phyloP scores from a whole-genome alignment of 495 filamentous ascomycete species.

The Daldinia caldariorum region DNA sequence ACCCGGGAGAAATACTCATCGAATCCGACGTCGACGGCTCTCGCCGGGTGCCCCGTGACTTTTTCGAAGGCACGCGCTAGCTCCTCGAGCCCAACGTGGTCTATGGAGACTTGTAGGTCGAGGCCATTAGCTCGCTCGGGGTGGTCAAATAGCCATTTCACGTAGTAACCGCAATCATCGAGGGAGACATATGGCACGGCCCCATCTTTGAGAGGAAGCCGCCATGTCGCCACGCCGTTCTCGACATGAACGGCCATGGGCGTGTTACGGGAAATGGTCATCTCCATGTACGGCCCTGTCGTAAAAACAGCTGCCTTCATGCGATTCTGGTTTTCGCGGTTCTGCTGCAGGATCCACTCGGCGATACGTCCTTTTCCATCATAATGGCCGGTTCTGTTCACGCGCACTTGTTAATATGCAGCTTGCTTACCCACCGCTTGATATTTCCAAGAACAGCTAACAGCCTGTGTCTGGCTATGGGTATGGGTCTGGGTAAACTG shows the following conservation, averaged over 20 bases:
- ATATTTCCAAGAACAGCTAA: background rate
- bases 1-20: constrained; percentile 55
- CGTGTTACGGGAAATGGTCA: constrained; percentile 52
- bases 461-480: background rate
- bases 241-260: constrained; percentile 53
- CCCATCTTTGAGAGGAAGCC: constrained; percentile 55
- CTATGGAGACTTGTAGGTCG: constrained; percentile 62
- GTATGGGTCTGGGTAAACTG: background rate
- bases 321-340: constrained; percentile 43
- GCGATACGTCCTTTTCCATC: constrained; percentile 65
- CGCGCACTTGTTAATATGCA: background rate
- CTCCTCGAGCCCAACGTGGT: constrained; percentile 57
- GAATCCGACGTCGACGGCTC: constrained; percentile 53
- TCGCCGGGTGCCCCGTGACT: constrained; percentile 63
- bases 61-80: constrained; percentile 61
- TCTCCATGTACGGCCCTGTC: constrained; percentile 65
- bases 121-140: constrained; percentile 58
- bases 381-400: constrained; percentile 55
- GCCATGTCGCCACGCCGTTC: constrained; percentile 56
- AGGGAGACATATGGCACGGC: constrained; percentile 59
- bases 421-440: too few species aligned
- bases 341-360: constrained; percentile 60
- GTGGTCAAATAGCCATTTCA: constrained; percentile 67
- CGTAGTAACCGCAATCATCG: constrained; percentile 64
- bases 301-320: constrained; percentile 63